Evolutionary conservation across 2,329 filamentous ascomycete species (phyloP).

Genomic region (Aspergillus melleus): DNA sequence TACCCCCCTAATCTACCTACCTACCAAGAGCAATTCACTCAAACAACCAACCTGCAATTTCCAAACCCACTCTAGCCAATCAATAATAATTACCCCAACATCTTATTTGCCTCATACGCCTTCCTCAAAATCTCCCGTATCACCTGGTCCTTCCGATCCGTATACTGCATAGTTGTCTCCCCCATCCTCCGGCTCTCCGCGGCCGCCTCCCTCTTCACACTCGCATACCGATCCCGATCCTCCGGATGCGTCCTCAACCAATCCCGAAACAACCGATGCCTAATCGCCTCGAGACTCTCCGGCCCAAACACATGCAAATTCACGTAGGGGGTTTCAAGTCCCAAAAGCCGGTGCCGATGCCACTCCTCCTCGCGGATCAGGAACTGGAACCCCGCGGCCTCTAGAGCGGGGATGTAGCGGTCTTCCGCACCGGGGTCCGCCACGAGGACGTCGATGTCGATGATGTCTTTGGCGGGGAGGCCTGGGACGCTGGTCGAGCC

Average conservation of each 20-base stretch:
- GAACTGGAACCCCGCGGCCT: slow-evolving; percentile 49
- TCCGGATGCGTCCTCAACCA: slow-evolving; percentile 42
- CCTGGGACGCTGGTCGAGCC: slow-evolving; percentile 54
- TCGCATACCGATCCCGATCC: slow-evolving; percentile 44
- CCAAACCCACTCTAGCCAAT: no score
- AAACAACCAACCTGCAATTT: no score
- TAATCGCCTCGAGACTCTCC: slow-evolving; percentile 42
- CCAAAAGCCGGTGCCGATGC: slow-evolving; percentile 53
- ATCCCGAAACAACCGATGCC: slow-evolving; percentile 49
- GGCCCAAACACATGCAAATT: slow-evolving; percentile 54
- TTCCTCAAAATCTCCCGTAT: slow-evolving; percentile 42
- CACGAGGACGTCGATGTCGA: slow-evolving; percentile 55
- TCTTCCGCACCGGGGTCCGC: slow-evolving; percentile 42
- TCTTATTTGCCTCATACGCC: slow-evolving; percentile 22
- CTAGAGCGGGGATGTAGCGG: slow-evolving; percentile 46
- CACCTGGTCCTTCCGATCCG: slow-evolving; percentile 42
- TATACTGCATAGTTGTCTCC: slow-evolving; percentile 43
- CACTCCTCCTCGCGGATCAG: slow-evolving; percentile 48
- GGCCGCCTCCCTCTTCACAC: slow-evolving; percentile 41
- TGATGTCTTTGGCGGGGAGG: slow-evolving; percentile 53
- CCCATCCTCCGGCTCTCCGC: slow-evolving; percentile 28
- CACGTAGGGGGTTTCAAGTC: slow-evolving; percentile 35
- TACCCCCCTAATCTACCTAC: no score
- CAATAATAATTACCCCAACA: neutral
- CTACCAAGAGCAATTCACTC: no score